Evolutionary conservation across 2,329 filamentous ascomycete genomes (phyloP).

Genomic region (Botrytis porri): DNA sequence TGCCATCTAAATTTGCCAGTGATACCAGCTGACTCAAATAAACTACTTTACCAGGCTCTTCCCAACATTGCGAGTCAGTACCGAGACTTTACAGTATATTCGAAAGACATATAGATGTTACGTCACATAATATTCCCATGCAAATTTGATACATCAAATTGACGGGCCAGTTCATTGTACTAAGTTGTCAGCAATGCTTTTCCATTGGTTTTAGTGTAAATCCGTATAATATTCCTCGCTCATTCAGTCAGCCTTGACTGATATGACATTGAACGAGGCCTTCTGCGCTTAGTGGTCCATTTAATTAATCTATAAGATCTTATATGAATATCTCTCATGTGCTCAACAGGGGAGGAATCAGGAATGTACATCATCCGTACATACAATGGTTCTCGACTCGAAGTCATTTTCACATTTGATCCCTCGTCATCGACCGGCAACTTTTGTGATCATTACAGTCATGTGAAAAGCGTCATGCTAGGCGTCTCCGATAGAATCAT

Average conservation of each 20-base stretch:
- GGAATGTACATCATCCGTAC: neutral
- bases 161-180: neutral
- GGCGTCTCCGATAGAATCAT: neutral
- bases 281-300: too few relatives aligned
- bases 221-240: neutral
- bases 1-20: neutral
- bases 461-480: neutral
- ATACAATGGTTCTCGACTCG: neutral
- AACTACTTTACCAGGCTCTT: neutral
- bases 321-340: neutral
- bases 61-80: neutral
- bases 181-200: neutral
- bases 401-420: neutral
- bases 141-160: neutral
- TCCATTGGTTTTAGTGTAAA: neutral
- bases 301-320: constrained; percentile 4
- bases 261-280: neutral
- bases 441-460: neutral
- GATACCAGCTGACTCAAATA: neutral
- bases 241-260: too few relatives aligned
- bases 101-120: neutral
- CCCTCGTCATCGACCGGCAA: neutral
- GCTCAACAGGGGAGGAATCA: neutral
- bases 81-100: neutral
- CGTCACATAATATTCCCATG: neutral